These are phyloP conservation scores for Rhodamnia rubescens DNA, from an alignment of 345 rosid species.

Conservation along the genomic window DNA sequence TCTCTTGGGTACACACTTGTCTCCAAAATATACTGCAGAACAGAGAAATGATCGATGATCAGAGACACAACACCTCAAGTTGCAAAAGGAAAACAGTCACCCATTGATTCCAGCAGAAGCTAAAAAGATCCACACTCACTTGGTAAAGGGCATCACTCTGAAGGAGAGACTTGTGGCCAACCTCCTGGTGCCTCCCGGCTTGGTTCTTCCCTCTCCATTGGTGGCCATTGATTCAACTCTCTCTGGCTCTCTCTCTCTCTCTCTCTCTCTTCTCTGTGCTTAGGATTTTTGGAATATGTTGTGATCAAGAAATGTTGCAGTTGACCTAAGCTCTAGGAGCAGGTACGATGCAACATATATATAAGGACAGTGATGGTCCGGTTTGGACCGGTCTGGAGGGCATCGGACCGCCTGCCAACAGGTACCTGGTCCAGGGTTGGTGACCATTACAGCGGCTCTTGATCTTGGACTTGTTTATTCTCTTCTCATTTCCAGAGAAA, in stretches of 20 bases:
- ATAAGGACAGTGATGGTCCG: slow-evolving; percentile 1
- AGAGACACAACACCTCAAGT: not conserved
- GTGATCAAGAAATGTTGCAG: not conserved
- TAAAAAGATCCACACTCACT: slow-evolving; percentile 16
- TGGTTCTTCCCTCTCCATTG: slow-evolving; percentile 39
- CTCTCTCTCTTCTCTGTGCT: not conserved
- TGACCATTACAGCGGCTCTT: not conserved
- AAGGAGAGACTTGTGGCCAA: slow-evolving; percentile 90
- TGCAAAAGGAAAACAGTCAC: not conserved
- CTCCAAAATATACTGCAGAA: slow-evolving; percentile 76
- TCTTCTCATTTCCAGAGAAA: not conserved
- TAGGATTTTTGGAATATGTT: not conserved
- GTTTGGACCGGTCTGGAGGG: slow-evolving; percentile 5
- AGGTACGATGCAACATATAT: not conserved
- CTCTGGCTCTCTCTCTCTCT: not conserved
- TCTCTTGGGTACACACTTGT: slow-evolving; percentile 97
- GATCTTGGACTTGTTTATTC: not conserved
- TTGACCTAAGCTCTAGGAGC: not conserved
- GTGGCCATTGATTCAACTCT: slow-evolving; percentile 28
- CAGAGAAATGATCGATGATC: not conserved
- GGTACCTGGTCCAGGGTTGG: slow-evolving; percentile 21
- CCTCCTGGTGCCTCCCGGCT: slow-evolving; percentile 70
- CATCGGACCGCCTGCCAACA: slow-evolving; percentile 4
- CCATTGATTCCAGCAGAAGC: not conserved
- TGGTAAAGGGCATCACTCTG: slow-evolving; percentile 93